A percentile compares a stretch with the other conserved stretches of the same genome.
Evolutionary conservation across 2,329 filamentous ascomycete genomes (phyloP).

Genomic region (Sarocladium brachiariae): DNA sequence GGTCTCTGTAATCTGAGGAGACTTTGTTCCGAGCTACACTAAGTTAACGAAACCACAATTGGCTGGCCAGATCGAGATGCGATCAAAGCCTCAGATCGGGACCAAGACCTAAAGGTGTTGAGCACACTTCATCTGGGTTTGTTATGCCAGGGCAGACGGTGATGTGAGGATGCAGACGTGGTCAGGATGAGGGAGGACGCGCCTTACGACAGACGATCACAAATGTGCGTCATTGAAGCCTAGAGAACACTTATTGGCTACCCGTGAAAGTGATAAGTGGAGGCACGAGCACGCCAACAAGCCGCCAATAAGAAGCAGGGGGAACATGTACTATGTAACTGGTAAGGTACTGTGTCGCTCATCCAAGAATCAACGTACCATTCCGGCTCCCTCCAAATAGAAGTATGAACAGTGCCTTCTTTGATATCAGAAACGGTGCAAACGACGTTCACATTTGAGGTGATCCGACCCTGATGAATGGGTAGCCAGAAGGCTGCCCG

Average conservation of each 20-base stretch:
- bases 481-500: conserved; percentile 1
- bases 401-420: too few species aligned
- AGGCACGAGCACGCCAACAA: background rate
- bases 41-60: background rate
- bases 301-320: background rate
- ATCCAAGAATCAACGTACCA: too few species aligned
- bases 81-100: background rate
- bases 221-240: conserved; percentile 5
- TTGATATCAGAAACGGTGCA: too few species aligned
- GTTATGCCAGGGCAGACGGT: background rate
- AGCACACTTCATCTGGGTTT: background rate
- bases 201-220: background rate
- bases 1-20: background rate
- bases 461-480: background rate
- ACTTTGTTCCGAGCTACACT: background rate
- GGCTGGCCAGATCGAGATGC: too few species aligned
- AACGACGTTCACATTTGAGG: too few species aligned
- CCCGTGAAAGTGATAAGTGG: background rate
- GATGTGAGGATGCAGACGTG: background rate
- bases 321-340: background rate
- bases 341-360: too few species aligned
- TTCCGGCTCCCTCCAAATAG: too few species aligned
- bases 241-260: background rate
- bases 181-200: background rate
- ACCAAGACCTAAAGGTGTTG: background rate